Evolutionary conservation across 78 protist species (phyloP), one percentile per base, ranked within the genome.

Genomic region (Speleostelium caveatum): DNA sequence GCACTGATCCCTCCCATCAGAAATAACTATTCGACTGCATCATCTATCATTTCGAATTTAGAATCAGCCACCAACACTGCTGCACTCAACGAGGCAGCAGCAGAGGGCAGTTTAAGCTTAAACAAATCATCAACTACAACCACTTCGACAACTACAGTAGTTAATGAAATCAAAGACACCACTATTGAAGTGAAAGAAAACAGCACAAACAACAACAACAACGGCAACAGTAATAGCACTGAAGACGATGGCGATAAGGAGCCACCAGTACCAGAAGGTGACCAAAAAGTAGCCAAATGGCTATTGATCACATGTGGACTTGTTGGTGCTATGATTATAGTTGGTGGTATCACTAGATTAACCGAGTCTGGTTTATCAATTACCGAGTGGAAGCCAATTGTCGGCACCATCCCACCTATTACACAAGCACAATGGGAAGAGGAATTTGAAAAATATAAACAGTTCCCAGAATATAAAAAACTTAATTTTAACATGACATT

Each of bases 291-390:
- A 38, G 90, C 68, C 3, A 83, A 59, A 59, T 87, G 94, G 94
- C 62, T 87, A 38, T 75, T 87, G n/a, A 59, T 75, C 21, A 60
- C 85, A 22, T 61, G 75, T 66, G 94, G 77, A n/a, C 59, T 87
- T 35, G 78, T 75, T 17, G 86, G 86, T 35, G 86, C 77, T 17
- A 87, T 87, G 94, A 75, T 97, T 58, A 97, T 94, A 0, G 36
- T 96, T 16, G 99, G 99, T 39, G 99, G 99, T 26, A 42, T 96
- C 72, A 97, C 99, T 21, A 85, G 99, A 17, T 86, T 97, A 19
- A 96, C 98, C 2, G 97, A 96, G 28, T 89, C 96, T n/a, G 99
- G 99, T 10, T 85, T 97, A 41, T 92, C 96, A 32, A 97, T 97
- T 73, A 86, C 73, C 14, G 96, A 94, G 49, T 97, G 98, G 98